phyloP scores from a whole-genome alignment of 805 yeast genomes.

The Yamadazyma ubonensis region DNA sequence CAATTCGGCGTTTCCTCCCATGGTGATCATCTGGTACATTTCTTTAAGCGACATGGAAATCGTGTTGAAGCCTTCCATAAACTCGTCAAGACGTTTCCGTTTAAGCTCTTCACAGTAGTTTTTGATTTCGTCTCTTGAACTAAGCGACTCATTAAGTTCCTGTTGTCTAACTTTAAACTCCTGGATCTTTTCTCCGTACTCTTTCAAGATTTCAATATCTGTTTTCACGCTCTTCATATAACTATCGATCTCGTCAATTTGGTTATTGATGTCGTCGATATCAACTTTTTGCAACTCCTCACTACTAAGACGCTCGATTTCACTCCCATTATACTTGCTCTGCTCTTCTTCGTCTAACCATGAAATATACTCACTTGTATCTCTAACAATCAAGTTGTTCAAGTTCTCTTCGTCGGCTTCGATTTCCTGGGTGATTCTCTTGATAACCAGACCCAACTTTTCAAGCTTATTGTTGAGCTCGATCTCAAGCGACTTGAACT shows the following conservation, averaged over 20 bases:
- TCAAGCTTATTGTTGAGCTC: conserved; percentile 66
- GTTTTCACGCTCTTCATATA: conserved; percentile 56
- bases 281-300: conserved; percentile 53
- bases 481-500: conserved; percentile 61
- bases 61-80: conserved; percentile 86
- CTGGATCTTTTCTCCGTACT: conserved; percentile 63
- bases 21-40: conserved; percentile 97
- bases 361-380: conserved; percentile 48
- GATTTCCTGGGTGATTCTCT: conserved; percentile 39
- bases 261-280: conserved; percentile 46
- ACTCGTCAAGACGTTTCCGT: conserved; percentile 76
- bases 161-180: conserved; percentile 64
- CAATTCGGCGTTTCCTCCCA: conserved; percentile 98
- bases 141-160: conserved; percentile 69
- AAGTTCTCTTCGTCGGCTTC: conserved; percentile 41
- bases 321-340: conserved; percentile 31
- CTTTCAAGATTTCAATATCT: conserved; percentile 73
- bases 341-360: conserved; percentile 48
- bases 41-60: conserved; percentile 88
- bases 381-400: conserved; percentile 48
- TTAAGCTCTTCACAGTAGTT: conserved; percentile 65
- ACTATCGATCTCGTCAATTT: conserved; percentile 54
- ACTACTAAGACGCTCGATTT: conserved; percentile 44
- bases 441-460: conserved; percentile 40
- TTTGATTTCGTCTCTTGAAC: conserved; percentile 62